Percentiles rank a stretch among this genome's conserved stretches.
Conservation (phyloP, 1,284 basidiomycete genomes). For the Cryptococcus jaspeensis region DNA sequence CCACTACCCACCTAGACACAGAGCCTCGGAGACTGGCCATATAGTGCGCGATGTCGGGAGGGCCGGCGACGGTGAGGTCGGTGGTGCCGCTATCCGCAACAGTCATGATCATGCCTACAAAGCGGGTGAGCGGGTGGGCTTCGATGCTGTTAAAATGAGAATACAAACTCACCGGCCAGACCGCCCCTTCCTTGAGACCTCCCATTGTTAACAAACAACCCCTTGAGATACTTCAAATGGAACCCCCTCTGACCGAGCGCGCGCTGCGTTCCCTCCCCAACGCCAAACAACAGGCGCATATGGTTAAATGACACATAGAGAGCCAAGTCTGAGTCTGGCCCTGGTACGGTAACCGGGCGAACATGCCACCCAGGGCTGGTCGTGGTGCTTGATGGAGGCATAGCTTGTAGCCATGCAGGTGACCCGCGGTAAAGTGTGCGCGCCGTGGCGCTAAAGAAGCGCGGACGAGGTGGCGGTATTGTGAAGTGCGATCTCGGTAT, state of each 20-base stretch:
- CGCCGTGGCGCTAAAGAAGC: too few species aligned
- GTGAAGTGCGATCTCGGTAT: not conserved
- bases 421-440: too few species aligned
- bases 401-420: too few species aligned
- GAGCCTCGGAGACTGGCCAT: slow-evolving; percentile 61
- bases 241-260: slow-evolving; percentile 66
- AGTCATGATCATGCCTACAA: slow-evolving; percentile 73
- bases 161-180: slow-evolving; percentile 61
- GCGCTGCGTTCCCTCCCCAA: slow-evolving; percentile 74
- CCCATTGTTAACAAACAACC: slow-evolving; percentile 70
- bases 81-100: slow-evolving; percentile 68
- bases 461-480: too few species aligned
- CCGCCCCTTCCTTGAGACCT: slow-evolving; percentile 62
- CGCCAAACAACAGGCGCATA: slow-evolving; percentile 82
- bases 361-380: slow-evolving; percentile 39
- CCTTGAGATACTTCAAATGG: slow-evolving; percentile 64
- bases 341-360: slow-evolving; percentile 49
- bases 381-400: not conserved
- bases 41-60: slow-evolving; percentile 66
- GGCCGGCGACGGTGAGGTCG: slow-evolving; percentile 66
- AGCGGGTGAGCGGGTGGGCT: slow-evolving; percentile 15
- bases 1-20: slow-evolving; percentile 18
- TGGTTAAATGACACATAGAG: slow-evolving; percentile 72
- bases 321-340: slow-evolving; percentile 75
- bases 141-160: too few species aligned